Evolutionary conservation across 2,329 filamentous ascomycete genomes (phyloP).

Genomic region (Aureobasidium sp.): DNA sequence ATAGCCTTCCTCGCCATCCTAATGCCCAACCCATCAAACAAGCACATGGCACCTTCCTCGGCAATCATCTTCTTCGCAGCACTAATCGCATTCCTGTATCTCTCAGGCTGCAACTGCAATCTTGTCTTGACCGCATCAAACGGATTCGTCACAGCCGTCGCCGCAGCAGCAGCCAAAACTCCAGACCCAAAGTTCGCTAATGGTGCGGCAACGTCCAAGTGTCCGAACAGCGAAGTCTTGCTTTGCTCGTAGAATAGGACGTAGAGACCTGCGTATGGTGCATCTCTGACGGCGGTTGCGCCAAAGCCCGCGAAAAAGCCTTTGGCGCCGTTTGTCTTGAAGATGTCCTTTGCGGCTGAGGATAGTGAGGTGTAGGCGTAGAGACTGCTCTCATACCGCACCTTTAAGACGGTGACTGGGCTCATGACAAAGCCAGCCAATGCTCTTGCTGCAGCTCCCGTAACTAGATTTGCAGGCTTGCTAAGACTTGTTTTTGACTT

Average conservation of each 20-base stretch:
- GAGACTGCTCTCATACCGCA: conserved; percentile 82
- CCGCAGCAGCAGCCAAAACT: conserved; percentile 68
- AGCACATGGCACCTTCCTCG: conserved; percentile 69
- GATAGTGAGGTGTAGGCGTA: conserved; percentile 75
- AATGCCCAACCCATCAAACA: conserved; percentile 79
- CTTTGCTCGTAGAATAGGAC: conserved; percentile 86
- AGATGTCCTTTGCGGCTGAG: conserved; percentile 66
- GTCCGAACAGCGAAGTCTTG: conserved; percentile 46
- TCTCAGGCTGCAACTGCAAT: conserved; percentile 77
- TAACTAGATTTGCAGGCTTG: conserved; percentile 74
- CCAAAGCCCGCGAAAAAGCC: conserved; percentile 94
- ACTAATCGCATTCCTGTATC: conserved; percentile 75
- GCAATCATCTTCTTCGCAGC: conserved; percentile 68
- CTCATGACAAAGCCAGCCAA: conserved; percentile 86
- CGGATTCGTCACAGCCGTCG: conserved; percentile 86
- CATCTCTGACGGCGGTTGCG: conserved; percentile 85
- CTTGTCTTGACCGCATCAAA: conserved; percentile 96
- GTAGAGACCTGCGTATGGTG: conserved; percentile 93
- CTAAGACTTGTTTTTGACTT: conserved; percentile 50
- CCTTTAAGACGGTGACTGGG: conserved; percentile 94
- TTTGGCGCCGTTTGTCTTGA: conserved; percentile 60
- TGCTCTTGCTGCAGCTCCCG: conserved; percentile 75
- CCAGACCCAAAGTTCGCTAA: conserved; percentile 68
- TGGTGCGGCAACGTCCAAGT: conserved; percentile 47
- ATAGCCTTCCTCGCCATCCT: conserved; percentile 86